Evolutionary conservation across 2,329 filamentous ascomycete genomes (phyloP), one percentile per base, ranked within the genome.

Genomic region (Stromatinia cepivora): DNA sequence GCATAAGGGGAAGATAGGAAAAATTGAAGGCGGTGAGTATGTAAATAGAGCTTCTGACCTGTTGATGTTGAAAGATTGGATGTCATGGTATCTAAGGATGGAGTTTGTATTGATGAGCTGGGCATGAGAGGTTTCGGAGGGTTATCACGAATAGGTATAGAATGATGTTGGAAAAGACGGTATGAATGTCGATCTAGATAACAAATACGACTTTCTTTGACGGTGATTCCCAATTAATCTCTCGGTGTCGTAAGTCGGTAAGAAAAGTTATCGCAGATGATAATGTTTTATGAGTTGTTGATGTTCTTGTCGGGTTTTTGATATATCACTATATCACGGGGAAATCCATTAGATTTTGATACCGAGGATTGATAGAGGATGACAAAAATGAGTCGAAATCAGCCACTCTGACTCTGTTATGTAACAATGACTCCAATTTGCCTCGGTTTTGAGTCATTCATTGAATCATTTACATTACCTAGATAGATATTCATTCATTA

Each of bases 11-110:
- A 53, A 70, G 42, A 57, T 48, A 50, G 56, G 57, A 46, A 50
- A 31, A 56, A 34, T 62, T 56, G 63, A 69, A 48, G 53, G 70
- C 70, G 71, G 71, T 71, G 70, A 71, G 62, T 54, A 36, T 64
- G 48, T 9, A 28, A 68, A 68, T 48, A 39, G 66, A 62, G 70
- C 69, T 72, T 70, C 70, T 72, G 70, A 70, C 70, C 70, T 69
- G 61, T 69, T 66, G 66, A 15, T 20, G 39, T 46, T 54, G 57
- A 36, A 58, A 52, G 54, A 66, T 59, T 66, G 63, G 68, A 58
- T 53, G 64, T 70, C 66, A 68, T 68, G 66, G 39, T 63, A 68
- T 68, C 57, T 63, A 48, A 63, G 17, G 48, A 54, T 36, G 22
- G 36, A 34, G 62, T 39, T 54, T 50, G n/a, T 45, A 15, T 53